These are phyloP conservation scores for Mortierella sp. DNA, from an alignment of 371 early-diverging fungal genomes.

Conservation along the genomic window DNA sequence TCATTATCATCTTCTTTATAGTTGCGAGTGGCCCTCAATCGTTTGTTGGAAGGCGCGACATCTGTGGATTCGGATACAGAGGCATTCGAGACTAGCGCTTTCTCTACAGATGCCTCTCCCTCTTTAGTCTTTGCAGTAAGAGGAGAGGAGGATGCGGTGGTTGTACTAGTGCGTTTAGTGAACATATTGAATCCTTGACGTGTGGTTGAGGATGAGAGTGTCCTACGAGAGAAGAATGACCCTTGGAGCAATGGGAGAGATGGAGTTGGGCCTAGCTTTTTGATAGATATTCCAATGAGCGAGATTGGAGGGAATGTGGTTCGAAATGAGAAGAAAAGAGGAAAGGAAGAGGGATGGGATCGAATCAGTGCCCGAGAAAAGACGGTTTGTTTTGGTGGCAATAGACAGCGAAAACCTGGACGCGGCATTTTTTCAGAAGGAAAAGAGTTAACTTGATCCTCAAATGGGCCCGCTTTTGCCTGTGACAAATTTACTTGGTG, in stretches of 20 bases:
- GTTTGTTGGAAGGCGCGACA: conserved; percentile 6
- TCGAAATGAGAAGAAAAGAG: background rate
- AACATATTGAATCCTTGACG: conserved; percentile 10
- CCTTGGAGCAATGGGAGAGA: background rate
- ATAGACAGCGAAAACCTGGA: conserved; percentile 14
- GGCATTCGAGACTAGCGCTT: background rate
- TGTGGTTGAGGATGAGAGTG: background rate
- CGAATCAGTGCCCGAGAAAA: background rate
- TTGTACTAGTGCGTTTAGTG: conserved; percentile 21
- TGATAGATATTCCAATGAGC: background rate
- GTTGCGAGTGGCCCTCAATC: background rate
- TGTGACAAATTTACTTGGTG: no score
- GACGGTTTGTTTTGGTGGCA: conserved; percentile 30
- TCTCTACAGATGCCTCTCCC: background rate
- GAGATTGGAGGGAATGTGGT: background rate
- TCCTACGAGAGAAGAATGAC: background rate
- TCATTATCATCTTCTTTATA: conserved; percentile 2
- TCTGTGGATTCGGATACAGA: background rate
- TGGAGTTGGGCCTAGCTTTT: background rate
- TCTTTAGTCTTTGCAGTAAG: background rate
- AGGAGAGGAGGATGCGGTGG: conserved; percentile 1
- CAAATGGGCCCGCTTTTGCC: no score
- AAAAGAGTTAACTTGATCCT: background rate
- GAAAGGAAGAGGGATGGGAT: background rate
- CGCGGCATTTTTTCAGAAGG: background rate